Conservation (phyloP, 306 rosid genomes). For the Glycine latifolia region DNA sequence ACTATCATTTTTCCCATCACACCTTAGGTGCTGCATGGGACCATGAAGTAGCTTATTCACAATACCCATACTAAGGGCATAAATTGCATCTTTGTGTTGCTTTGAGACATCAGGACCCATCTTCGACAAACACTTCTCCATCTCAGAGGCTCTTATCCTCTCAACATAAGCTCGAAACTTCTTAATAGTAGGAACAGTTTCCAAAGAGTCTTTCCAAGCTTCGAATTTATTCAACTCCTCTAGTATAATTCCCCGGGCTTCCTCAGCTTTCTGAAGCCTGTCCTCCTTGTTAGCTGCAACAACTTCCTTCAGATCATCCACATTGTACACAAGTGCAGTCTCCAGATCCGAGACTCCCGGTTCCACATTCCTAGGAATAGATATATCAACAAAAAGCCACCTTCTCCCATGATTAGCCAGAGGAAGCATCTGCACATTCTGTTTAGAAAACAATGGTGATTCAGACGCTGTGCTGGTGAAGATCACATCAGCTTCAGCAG, state of each 20-base stretch:
- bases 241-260: slow-evolving; percentile 65
- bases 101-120: slow-evolving; percentile 71
- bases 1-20: slow-evolving; percentile 63
- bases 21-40: slow-evolving; percentile 90
- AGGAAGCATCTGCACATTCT: slow-evolving; percentile 73
- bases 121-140: slow-evolving; percentile 83
- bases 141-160: slow-evolving; percentile 79
- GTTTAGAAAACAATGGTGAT: slow-evolving; percentile 66
- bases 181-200: slow-evolving; percentile 93
- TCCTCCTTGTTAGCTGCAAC: slow-evolving; percentile 91
- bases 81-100: slow-evolving; percentile 71
- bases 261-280: slow-evolving; percentile 72
- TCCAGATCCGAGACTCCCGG: slow-evolving; percentile 71
- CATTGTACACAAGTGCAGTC: slow-evolving; percentile 66
- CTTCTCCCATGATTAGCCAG: slow-evolving; percentile 44
- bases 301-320: slow-evolving; percentile 93
- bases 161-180: slow-evolving; percentile 80
- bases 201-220: slow-evolving; percentile 87
- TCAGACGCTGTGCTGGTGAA: slow-evolving; percentile 91
- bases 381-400: slow-evolving; percentile 80
- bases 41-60: slow-evolving; percentile 87
- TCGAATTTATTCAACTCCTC: slow-evolving; percentile 78
- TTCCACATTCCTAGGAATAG: slow-evolving; percentile 89
- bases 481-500: slow-evolving; percentile 75
- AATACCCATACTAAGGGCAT: slow-evolving; percentile 82